These are phyloP conservation scores for Circinella umbellata DNA, from an alignment of 371 early-diverging fungal species.

Conservation along the genomic window DNA sequence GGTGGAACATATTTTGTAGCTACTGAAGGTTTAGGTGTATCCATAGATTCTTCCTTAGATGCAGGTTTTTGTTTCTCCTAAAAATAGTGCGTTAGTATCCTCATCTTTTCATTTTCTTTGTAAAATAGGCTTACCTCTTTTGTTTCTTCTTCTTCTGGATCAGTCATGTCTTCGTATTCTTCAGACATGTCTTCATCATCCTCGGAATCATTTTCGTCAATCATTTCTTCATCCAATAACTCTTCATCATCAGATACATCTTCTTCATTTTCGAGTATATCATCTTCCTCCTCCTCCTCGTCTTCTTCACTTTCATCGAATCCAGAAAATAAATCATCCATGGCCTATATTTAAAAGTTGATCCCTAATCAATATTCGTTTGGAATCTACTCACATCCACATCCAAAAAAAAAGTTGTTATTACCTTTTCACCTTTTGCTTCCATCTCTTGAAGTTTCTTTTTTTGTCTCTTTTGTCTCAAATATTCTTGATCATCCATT, in stretches of 20 bases:
- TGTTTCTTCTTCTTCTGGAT: constrained; percentile 26
- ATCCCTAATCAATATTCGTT: not conserved
- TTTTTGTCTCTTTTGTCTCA: constrained; percentile 45
- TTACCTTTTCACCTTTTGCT: constrained; percentile 43
- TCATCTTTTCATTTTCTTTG: constrained; percentile 17
- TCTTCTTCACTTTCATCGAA: constrained; percentile 37
- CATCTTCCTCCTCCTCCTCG: constrained; percentile 25
- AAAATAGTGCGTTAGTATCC: constrained; percentile 30
- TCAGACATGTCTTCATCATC: constrained; percentile 14
- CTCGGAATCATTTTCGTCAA: constrained; percentile 27
- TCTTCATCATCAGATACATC: constrained; percentile 25
- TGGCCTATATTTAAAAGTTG: too few species aligned
- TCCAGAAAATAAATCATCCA: constrained; percentile 41
- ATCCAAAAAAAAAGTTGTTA: constrained; percentile 6
- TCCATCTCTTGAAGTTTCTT: constrained; percentile 40
- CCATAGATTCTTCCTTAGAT: not conserved
- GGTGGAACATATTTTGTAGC: constrained; percentile 87
- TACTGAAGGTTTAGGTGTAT: not conserved
- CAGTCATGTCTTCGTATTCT: constrained; percentile 12
- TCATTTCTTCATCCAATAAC: constrained; percentile 15
- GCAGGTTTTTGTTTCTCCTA: constrained; percentile 16
- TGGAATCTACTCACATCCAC: not conserved
- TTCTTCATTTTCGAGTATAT: not conserved
- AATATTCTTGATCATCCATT: constrained; percentile 50
- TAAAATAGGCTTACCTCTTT: constrained; percentile 2